phyloP scores from a whole-genome alignment of 805 yeast genomes.

The Saccharomyces eubayanus region DNA sequence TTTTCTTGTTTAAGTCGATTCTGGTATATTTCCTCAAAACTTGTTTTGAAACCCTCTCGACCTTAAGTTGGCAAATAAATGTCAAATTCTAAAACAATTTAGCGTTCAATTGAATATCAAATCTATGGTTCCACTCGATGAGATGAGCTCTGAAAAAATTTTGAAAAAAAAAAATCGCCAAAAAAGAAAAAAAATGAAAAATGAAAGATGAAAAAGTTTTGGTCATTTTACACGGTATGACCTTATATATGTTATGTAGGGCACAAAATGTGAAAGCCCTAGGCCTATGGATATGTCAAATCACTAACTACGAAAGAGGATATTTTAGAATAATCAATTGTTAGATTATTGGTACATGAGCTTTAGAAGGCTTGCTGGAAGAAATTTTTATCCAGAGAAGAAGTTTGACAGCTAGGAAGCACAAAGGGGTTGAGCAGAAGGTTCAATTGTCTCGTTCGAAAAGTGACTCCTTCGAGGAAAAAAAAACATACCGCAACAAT shows the following conservation, averaged over 20 bases:
- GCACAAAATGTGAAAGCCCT: not conserved
- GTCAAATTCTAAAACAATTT: not conserved
- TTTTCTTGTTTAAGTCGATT: not conserved
- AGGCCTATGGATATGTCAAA: too few relatives aligned
- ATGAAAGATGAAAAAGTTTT: not conserved
- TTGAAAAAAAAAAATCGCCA: not conserved
- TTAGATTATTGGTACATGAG: not conserved
- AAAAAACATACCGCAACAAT: not conserved
- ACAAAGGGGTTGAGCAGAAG: not conserved
- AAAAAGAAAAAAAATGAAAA: not conserved
- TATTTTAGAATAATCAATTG: not conserved
- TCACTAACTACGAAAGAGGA: not conserved
- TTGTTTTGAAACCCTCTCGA: not conserved
- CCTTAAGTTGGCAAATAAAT: not conserved
- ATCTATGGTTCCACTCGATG: not conserved
- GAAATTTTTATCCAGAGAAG: not conserved
- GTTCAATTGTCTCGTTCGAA: too few relatives aligned
- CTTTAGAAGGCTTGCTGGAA: not conserved
- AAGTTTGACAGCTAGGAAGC: not conserved
- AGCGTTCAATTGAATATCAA: not conserved
- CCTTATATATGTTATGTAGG: not conserved
- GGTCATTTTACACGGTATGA: not conserved
- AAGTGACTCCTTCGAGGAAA: not conserved
- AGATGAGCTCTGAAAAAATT: not conserved
- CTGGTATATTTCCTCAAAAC: not conserved